phyloP scores from a whole-genome alignment of 805 yeast genomes.

The Yamadazyma insecticola region DNA sequence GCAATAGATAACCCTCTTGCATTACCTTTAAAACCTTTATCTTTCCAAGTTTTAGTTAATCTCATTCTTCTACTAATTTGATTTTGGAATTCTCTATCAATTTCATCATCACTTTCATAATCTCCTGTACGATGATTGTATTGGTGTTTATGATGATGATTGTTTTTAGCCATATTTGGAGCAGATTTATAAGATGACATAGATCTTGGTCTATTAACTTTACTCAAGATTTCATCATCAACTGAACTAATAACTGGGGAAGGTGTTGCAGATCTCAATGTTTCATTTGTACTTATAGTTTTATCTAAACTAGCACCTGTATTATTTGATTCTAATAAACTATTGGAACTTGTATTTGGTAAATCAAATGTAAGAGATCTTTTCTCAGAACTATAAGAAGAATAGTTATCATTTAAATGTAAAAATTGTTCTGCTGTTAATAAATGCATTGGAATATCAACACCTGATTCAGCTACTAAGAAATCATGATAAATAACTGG shows the following conservation, averaged over 20 bases:
- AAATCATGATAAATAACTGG: constrained; percentile 97
- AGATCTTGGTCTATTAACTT: constrained; percentile 32
- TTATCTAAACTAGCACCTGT: constrained; percentile 1
- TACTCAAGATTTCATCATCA: constrained; percentile 34
- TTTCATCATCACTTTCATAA: constrained; percentile 19
- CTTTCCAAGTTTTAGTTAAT: constrained; percentile 83
- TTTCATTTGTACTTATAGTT: too few relatives aligned
- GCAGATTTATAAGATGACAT: constrained; percentile 35
- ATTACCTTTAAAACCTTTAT: constrained; percentile 88
- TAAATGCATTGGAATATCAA: constrained; percentile 93
- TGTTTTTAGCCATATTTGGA: constrained; percentile 18
- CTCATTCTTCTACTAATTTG: constrained; percentile 62
- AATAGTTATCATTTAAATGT: constrained; percentile 38
- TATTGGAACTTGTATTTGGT: constrained; percentile 8
- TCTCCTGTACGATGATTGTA: constrained; percentile 4
- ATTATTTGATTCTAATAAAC: constrained; percentile 3
- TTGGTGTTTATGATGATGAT: constrained; percentile 3
- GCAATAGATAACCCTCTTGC: constrained; percentile 85
- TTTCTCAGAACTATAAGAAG: constrained; percentile 6
- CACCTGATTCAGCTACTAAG: constrained; percentile 90
- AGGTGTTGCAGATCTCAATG: constrained; percentile 1
- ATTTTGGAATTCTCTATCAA: constrained; percentile 35
- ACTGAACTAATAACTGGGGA: constrained; percentile 16
- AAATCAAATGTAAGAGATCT: constrained; percentile 10
- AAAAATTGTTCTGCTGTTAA: constrained; percentile 86